Base-by-base conservation (phyloP, 352 stramenopile species). In the Globisporangium megalacanthum region DNA sequence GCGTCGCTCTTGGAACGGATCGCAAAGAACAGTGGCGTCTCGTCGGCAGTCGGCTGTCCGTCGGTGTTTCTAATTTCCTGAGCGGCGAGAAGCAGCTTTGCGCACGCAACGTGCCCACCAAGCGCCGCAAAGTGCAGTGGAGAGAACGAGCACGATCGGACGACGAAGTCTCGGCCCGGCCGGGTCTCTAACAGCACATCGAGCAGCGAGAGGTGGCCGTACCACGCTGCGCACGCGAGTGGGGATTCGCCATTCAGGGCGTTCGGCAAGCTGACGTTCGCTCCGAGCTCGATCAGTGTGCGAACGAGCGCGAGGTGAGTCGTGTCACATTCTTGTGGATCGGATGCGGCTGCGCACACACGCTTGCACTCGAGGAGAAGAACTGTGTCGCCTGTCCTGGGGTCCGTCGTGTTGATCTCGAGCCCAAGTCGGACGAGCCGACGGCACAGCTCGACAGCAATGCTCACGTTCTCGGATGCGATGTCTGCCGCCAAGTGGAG, bases 311-410 rank as follows among this genome's bases (percentile, higher is more conserved):
- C 72, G 11, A 88, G 59, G 5, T 71, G 7, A 39, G 53, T 1
- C 54, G 62, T 6, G 53, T 50, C 7, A n/a, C 36, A 17, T 65
- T 58, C 2, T 63, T 42, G 22, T 17, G 10, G 25, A 8, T 37
- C 10, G 4, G 0, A 17, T 44, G 19, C n/a, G 22, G 44, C 35
- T 42, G 45, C 19, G 49, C 77, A 84, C 31, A 86, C 54, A 1
- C 73, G 73, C 55, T 86, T 85, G 53, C 77, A 88, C 22, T 88
- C 75, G 59, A 77, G 69, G 8, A 88, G 60, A 1, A 88, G 52
- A 7, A 70, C 77, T 0, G 75, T 78, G 48, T 88, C 77, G 0
- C 50, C 52, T 7, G 66, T 83, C 33, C 22, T 42, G n/a, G 58
- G 46, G 45, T 85, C 69, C 3, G 72, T 13, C 45, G 70, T 55